A percentile compares a stretch with the other conserved stretches of the same genome.
phyloP scores from a whole-genome alignment of 140 eudicot genomes.

The Senecio squalidus region DNA sequence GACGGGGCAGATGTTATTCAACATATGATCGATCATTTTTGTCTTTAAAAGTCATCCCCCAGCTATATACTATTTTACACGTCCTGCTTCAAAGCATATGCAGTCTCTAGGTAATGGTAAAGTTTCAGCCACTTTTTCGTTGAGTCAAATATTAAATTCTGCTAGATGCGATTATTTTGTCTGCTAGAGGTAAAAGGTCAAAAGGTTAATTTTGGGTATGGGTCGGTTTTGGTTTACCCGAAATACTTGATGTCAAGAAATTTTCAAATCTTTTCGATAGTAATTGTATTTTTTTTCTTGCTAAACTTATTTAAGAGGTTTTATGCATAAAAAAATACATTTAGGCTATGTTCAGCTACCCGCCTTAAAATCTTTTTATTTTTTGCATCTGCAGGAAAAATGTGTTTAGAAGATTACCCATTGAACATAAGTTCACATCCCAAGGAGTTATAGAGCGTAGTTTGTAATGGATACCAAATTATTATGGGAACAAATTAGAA shows the following conservation, averaged over 20 bases:
- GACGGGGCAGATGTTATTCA: slow-evolving; percentile 94
- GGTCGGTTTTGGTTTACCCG: neutral
- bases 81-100: slow-evolving; percentile 14
- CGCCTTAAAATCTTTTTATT: too few species aligned
- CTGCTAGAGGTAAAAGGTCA: neutral
- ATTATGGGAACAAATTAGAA: neutral
- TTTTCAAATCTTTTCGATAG: too few species aligned
- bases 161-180: neutral
- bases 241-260: too few species aligned
- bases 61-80: slow-evolving; percentile 11
- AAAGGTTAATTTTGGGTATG: neutral
- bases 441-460: neutral
- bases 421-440: slow-evolving; percentile 10
- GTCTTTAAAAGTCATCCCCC: slow-evolving; percentile 25
- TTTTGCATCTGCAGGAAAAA: slow-evolving; percentile 27
- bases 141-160: neutral
- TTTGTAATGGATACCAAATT: neutral
- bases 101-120: slow-evolving; percentile 8
- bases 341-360: neutral
- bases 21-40: slow-evolving; percentile 91
- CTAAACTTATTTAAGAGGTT: neutral
- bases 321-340: neutral
- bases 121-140: neutral
- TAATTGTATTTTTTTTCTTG: neutral
- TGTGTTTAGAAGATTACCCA: neutral